Conservation (phyloP, 371 early-diverging fungal genomes). For the Phascolomyces articulosus region DNA sequence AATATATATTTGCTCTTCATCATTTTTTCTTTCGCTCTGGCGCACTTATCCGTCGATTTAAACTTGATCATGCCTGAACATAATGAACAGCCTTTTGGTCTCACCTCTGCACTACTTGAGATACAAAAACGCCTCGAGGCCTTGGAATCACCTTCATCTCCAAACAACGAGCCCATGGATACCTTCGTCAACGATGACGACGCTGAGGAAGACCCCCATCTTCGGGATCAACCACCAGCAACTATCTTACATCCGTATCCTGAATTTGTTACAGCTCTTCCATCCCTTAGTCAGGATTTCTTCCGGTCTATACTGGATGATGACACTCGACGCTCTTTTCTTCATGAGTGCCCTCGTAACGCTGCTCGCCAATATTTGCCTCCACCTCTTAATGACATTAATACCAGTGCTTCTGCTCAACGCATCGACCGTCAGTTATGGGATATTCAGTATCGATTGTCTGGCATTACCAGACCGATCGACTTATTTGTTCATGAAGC, state of each 20-base stretch:
- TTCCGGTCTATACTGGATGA: neutral
- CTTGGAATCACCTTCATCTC: neutral
- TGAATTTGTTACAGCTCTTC: neutral
- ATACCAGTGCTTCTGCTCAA: neutral
- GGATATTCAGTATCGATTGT: slow-evolving; percentile 12
- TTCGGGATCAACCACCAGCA: neutral
- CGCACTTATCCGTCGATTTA: neutral
- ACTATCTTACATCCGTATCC: neutral
- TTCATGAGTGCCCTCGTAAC: neutral
- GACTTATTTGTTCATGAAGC: slow-evolving; percentile 3
- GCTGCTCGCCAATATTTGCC: neutral
- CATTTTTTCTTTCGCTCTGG: slow-evolving; percentile 7
- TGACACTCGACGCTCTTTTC: neutral
- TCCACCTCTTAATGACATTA: slow-evolving; percentile 1
- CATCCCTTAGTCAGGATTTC: neutral
- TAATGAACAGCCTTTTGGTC: neutral
- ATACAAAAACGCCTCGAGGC: neutral
- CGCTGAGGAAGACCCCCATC: neutral
- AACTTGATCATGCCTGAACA: neutral
- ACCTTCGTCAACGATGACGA: neutral
- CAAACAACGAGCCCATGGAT: neutral
- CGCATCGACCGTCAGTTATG: slow-evolving; percentile 2
- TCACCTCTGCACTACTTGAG: neutral
- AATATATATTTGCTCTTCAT: neutral
- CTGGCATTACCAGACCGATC: slow-evolving; percentile 11